phyloP scores from a whole-genome alignment of 1,139 yeast genomes.

The Citeromyces hawaiiensis region DNA sequence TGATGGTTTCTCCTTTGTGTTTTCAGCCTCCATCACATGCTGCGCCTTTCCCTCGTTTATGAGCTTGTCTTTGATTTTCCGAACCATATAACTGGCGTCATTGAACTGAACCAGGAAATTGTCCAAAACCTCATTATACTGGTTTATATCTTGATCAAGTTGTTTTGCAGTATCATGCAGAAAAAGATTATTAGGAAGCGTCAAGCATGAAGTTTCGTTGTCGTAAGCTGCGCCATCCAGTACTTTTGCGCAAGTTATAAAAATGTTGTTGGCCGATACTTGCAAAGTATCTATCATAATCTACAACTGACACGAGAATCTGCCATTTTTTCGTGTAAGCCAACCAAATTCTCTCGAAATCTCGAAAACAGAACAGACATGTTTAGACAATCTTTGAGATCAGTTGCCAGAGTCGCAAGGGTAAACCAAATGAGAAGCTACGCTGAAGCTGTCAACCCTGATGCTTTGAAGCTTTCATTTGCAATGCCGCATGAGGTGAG shows the following conservation, averaged over 20 bases:
- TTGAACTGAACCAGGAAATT: constrained; percentile 20
- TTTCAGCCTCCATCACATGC: constrained; percentile 10
- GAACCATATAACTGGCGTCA: constrained; percentile 19
- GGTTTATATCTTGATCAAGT: constrained; percentile 15
- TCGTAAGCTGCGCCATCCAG: constrained; percentile 15
- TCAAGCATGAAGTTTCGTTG: constrained; percentile 14
- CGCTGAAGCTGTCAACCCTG: constrained; percentile 71
- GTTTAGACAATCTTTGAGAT: constrained; percentile 61
- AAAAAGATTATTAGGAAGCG: constrained; percentile 17
- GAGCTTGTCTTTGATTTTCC: constrained; percentile 15
- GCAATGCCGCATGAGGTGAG: constrained; percentile 80
- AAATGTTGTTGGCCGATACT: constrained; percentile 15
- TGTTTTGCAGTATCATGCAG: constrained; percentile 11
- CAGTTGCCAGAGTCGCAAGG: constrained; percentile 44
- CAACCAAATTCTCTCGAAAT: background rate
- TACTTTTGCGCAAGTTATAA: constrained; percentile 8
- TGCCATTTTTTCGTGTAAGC: constrained; percentile 1
- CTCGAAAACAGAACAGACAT: constrained; percentile 18
- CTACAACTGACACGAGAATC: background rate
- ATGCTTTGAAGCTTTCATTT: constrained; percentile 75
- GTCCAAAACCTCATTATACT: constrained; percentile 20
- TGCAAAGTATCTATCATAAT: constrained; percentile 13
- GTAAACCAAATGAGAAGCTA: constrained; percentile 40
- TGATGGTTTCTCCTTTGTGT: constrained; percentile 5
- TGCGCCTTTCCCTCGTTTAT: constrained; percentile 14